phyloP scores from a whole-genome alignment of 73 alveolate species.

The Blepharisma japonicum region DNA sequence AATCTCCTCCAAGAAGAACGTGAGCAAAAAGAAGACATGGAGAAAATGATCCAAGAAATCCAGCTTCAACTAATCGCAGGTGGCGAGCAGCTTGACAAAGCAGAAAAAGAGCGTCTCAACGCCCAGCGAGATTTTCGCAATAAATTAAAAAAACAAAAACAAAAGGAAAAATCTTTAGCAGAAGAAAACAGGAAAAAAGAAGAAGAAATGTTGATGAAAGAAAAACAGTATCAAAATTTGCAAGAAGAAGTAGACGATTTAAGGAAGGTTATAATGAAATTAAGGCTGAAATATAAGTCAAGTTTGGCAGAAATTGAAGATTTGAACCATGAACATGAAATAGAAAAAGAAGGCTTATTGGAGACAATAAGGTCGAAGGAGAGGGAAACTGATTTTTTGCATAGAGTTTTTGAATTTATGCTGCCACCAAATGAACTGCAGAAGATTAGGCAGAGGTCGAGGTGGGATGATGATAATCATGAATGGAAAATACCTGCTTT shows the following conservation, averaged over 20 bases:
- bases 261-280: constrained; percentile 24
- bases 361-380: constrained; percentile 43
- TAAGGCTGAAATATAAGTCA: constrained; percentile 33
- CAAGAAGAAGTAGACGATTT: constrained; percentile 49
- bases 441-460: constrained; percentile 39
- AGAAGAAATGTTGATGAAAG: constrained; percentile 46
- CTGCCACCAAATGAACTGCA: constrained; percentile 45
- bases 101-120: constrained; percentile 50
- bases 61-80: constrained; percentile 62
- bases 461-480: constrained; percentile 42
- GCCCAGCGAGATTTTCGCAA: constrained; percentile 49
- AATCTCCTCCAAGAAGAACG: constrained; percentile 37
- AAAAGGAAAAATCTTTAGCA: constrained; percentile 56
- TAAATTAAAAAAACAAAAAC: constrained; percentile 58
- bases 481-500: constrained; percentile 53
- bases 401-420: constrained; percentile 30
- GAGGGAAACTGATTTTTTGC: constrained; percentile 40
- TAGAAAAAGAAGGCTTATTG: constrained; percentile 42
- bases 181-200: constrained; percentile 60
- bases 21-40: constrained; percentile 42
- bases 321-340: constrained; percentile 44
- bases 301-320: constrained; percentile 40
- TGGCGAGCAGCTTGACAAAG: constrained; percentile 66
- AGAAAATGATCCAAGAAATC: constrained; percentile 52
- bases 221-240: constrained; percentile 42